phyloP scores from a whole-genome alignment of 2,329 filamentous ascomycete species.

The Berkeleyomyces rouxiae region DNA sequence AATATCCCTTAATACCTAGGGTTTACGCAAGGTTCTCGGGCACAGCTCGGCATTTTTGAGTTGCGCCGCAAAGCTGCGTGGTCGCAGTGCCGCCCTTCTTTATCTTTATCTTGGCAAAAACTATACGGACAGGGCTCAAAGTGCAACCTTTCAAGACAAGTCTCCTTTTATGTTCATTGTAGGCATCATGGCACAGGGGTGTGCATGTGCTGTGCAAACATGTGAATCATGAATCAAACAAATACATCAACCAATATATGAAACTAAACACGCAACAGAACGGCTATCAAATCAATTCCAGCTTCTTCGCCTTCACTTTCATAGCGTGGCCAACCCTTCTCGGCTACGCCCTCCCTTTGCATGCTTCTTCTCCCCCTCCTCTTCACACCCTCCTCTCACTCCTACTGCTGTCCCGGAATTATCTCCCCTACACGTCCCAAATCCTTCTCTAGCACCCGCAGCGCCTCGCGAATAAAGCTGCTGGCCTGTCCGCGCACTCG shows the following conservation, averaged over 20 bases:
- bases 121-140: constrained; percentile 18
- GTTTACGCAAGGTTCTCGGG: neutral
- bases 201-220: neutral
- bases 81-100: constrained; percentile 14
- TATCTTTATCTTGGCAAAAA: neutral
- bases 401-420: constrained; percentile 13
- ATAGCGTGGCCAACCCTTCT: neutral
- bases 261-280: neutral
- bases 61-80: constrained; percentile 20
- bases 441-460: constrained; percentile 24
- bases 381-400: neutral
- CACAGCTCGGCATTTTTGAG: neutral
- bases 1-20: neutral
- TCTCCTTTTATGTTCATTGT: too few species aligned
- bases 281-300: neutral
- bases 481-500: constrained; percentile 24
- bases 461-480: constrained; percentile 24
- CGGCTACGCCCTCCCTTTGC: neutral
- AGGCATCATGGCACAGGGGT: constrained; percentile 14
- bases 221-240: neutral
- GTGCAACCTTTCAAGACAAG: constrained; percentile 9
- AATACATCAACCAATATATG: neutral
- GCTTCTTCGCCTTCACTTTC: neutral
- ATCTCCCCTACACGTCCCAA: constrained; percentile 12
- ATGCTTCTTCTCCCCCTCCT: neutral